A percentile compares a stretch with the other conserved stretches of the same genome.
These are phyloP conservation scores for Eucommia ulmoides DNA, from an alignment of 257 asterid species.

Conservation along the genomic window DNA sequence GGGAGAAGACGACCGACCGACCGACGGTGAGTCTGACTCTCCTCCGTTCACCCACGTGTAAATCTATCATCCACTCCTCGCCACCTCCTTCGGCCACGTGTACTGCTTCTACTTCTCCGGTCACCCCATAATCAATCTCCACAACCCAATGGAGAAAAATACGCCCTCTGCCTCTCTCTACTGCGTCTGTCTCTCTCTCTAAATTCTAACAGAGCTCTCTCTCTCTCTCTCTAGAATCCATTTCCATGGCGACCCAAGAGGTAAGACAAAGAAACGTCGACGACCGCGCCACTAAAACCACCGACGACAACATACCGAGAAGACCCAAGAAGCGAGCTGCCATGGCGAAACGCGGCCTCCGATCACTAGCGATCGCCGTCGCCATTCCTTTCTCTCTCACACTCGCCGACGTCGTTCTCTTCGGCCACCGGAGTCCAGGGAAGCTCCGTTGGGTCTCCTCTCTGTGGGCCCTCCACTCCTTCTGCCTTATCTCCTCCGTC, in stretches of 20 bases:
- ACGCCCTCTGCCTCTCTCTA: slow-evolving; percentile 12
- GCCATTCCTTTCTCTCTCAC: slow-evolving; percentile 44
- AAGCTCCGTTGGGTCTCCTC: slow-evolving; percentile 79
- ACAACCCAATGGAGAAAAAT: slow-evolving; percentile 16
- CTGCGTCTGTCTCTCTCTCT: slow-evolving; percentile 14
- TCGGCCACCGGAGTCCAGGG: slow-evolving; percentile 49
- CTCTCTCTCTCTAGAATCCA: not conserved
- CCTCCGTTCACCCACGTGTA: slow-evolving; percentile 38
- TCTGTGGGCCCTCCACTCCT: slow-evolving; percentile 69
- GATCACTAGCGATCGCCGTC: slow-evolving; percentile 53
- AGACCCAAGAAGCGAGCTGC: slow-evolving; percentile 20
- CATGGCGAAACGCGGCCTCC: slow-evolving; percentile 61
- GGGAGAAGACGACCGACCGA: too few species aligned
- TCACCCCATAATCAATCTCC: not conserved
- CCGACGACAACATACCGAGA: slow-evolving; percentile 7
- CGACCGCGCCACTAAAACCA: slow-evolving; percentile 1
- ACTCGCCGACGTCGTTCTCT: slow-evolving; percentile 36
- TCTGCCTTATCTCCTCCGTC: slow-evolving; percentile 41
- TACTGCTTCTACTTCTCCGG: slow-evolving; percentile 3
- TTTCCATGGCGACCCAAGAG: slow-evolving; percentile 36
- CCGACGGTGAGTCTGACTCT: not conserved
- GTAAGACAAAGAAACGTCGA: slow-evolving; percentile 41
- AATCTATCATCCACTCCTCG: not conserved
- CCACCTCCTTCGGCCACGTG: slow-evolving; percentile 28
- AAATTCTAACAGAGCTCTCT: not conserved